Percentiles rank a stretch among this genome's conserved stretches.
phyloP scores from a whole-genome alignment of 176 grass and related monocot genomes.

The Ananas comosus region DNA sequence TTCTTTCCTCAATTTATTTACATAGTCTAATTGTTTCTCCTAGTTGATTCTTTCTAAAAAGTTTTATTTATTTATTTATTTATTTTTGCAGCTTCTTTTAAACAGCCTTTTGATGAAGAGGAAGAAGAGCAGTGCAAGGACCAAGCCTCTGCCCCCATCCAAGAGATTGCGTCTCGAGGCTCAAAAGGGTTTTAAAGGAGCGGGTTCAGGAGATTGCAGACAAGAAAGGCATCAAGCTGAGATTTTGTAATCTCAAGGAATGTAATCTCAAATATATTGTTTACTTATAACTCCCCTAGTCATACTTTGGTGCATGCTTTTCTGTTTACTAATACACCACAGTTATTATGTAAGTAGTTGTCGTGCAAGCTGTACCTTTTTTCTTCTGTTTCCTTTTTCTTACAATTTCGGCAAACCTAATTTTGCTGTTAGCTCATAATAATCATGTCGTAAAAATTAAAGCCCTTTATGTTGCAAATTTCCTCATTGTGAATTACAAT shows the following conservation, averaged over 20 bases:
- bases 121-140: slow-evolving; percentile 44
- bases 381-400: background rate
- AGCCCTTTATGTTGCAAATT: no score
- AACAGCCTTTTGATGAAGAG: slow-evolving; percentile 31
- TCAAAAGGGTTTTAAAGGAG: slow-evolving; percentile 88
- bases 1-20: slow-evolving; percentile 1
- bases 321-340: slow-evolving; percentile 2
- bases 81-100: slow-evolving; percentile 34
- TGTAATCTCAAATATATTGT: no score
- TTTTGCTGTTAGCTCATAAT: no score
- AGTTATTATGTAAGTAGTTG: background rate
- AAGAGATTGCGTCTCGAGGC: slow-evolving; percentile 81
- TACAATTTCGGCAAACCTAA: background rate
- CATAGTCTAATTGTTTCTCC: no score
- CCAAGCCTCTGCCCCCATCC: slow-evolving; percentile 70
- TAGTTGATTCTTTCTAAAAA: no score
- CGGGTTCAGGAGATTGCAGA: slow-evolving; percentile 83
- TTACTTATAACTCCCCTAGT: slow-evolving; percentile 3
- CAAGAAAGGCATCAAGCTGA: slow-evolving; percentile 77
- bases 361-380: background rate
- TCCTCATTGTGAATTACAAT: no score
- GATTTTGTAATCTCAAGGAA: slow-evolving; percentile 70
- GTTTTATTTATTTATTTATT: background rate
- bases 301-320: background rate
- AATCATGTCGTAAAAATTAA: no score